Evolutionary conservation across 106 monocot species (phyloP), one percentile per base, ranked within the genome.

Genomic region (Alisma plantagoaquatica): DNA sequence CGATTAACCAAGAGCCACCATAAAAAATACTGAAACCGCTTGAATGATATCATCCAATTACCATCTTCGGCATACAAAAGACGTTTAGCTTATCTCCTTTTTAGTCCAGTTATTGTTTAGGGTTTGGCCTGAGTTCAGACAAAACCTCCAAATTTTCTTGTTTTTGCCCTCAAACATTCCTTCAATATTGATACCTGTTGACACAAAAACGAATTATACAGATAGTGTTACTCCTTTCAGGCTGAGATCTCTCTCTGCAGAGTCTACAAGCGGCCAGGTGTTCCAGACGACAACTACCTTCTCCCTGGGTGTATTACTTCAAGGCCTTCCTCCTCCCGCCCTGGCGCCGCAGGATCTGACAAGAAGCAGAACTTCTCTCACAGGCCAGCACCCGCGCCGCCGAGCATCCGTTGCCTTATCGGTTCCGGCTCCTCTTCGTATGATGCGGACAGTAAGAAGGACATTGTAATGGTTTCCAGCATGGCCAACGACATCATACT

Each of bases 201-300:
- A n/a, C 35, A 38, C 6, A 38, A 38, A 6, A 6, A 38, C 9
- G 6, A 7, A 38, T 7, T 38, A 38, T 38, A 38, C 14, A 38
- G 14, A 7, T 14, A 38, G 14, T 7, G 14, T 14, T 38, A 7
- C 9, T 38, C 33, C 24, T 46, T 68, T 27, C 68, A 68, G 68
- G 59, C 22, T n/a, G 68, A 68, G 21, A 68, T 68, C 51, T 68
- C 68, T 10, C 59, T 68, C 21, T 68, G 68, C 38, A 49, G 68
- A 4, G 68, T 68, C 1, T 68, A 68, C 59, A 68, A 68, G 17
- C 58, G 68, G 46, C 5, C 50, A 10, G 68, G 49, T 30, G 28
- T 68, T 4, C 41, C 22, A 6, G 43, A 29, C 28, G 68, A 59
- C 38, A 49, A 59, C 68, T 33, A 20, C 27, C 59, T 50, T 21